Conservation (phyloP, 140 eudicot species). For the Ambrosia hybrid region DNA sequence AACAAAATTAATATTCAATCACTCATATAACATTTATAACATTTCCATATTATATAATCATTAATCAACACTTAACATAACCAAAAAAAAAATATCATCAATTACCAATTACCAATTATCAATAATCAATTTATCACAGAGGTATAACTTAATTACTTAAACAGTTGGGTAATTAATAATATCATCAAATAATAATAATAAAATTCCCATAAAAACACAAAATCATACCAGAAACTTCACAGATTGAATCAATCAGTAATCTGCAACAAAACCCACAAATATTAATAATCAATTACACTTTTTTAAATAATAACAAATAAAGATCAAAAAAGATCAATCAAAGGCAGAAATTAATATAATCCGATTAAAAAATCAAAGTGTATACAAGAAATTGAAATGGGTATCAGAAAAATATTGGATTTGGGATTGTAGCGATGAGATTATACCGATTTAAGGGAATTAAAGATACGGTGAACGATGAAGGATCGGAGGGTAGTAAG, state of each 20-base stretch:
- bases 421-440: constrained; percentile 11
- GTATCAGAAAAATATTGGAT: background rate
- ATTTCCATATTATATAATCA: background rate
- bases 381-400: background rate
- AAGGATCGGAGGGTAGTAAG: constrained; percentile 30
- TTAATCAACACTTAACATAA: background rate
- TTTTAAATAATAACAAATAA: constrained; percentile 5
- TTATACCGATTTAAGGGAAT: constrained; percentile 33
- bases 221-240: constrained; percentile 35
- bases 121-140: background rate
- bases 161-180: too few species aligned
- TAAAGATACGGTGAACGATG: constrained; percentile 28
- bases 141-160: background rate
- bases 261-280: constrained; percentile 31
- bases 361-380: background rate
- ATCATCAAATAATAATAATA: constrained; percentile 9
- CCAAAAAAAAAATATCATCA: background rate
- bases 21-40: background rate
- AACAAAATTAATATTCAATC: background rate
- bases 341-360: constrained; percentile 15
- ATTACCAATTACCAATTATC: background rate
- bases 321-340: constrained; percentile 11
- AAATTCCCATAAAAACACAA: constrained; percentile 6
- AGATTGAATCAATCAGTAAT: constrained; percentile 21
- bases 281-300: constrained; percentile 18